Conservation (phyloP, 176 grass and related monocot genomes). For the Hsuehochloa calcarea region DNA sequence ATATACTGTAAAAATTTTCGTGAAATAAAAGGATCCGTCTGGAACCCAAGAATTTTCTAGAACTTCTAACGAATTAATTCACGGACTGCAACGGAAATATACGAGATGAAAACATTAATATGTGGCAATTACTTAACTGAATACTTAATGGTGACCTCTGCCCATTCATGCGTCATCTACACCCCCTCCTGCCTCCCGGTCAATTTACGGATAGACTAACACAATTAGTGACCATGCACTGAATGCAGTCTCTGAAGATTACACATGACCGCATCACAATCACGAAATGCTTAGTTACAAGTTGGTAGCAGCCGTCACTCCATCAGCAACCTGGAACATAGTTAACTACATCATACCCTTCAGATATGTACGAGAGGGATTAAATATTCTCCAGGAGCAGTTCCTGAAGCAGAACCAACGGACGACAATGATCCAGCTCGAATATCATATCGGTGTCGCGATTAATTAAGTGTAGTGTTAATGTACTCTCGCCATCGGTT, state of each 20-base stretch:
- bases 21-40: too few species aligned
- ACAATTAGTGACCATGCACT: neutral
- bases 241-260: slow-evolving; percentile 3
- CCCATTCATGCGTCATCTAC: neutral
- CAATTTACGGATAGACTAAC: neutral
- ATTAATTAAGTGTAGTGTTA: too few species aligned
- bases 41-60: too few species aligned
- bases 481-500: neutral
- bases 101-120: too few species aligned
- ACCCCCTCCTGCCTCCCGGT: neutral
- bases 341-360: neutral
- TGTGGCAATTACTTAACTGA: neutral
- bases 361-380: neutral
- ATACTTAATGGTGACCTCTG: neutral
- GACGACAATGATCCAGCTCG: slow-evolving; percentile 3
- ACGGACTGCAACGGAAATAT: too few species aligned
- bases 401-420: neutral
- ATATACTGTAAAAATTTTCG: too few species aligned
- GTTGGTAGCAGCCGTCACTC: too few species aligned
- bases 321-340: neutral
- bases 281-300: neutral
- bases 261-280: neutral
- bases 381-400: neutral
- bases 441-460: neutral
- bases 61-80: too few species aligned